Base-by-base conservation (phyloP, 768 basidiomycete species). In the Suillus cothurnatus region DNA sequence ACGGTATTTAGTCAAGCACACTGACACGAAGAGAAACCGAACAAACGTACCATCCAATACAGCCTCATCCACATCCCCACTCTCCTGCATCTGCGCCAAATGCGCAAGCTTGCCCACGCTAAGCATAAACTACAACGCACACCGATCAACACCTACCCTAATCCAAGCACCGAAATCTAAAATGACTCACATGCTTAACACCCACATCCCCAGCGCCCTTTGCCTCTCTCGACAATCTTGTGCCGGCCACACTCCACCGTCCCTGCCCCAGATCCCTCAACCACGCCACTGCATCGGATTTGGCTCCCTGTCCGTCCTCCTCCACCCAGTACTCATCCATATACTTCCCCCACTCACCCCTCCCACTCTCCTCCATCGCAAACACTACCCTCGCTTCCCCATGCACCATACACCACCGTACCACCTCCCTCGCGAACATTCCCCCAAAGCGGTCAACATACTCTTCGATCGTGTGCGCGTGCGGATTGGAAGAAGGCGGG, bases 321-420 rank as follows among this genome's bases (percentile, higher is more conserved):
- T 74, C 76, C 26, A 49, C 47, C 71, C 98, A 92, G 76, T 92
- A 93, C 39, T 80, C 81, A 72, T 93, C 91, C 66, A 97, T 81
- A 61, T 91, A 87, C 1, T 76, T 77, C 36, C 80, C 79, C 70
- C 91, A 87, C 19, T 81, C 76, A 0, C 26, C 58, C 12, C 39
- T 59, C 28, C 58, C 58, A 31, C 58, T 59, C 36, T 86, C 85
- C 56, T 92, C 89, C 68, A 93, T 90, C 1, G 88, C 86, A 69
- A 98, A 93, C 76, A 98, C 83, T 6, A 89, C 85, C 15, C 94
- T 86, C 28, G 93, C 77, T 77, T 94, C 94, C 21, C 92, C 93
- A 68, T 95, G 89, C 69, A 94, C 92, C 59, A 97, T 91, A 74
- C 94, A 97, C 92, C 92, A 97, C 71, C 88, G 86, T 72, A 93